These are phyloP conservation scores for Verticillium tricorpus DNA, from an alignment of 2,329 filamentous ascomycete genomes.

Conservation along the genomic window DNA sequence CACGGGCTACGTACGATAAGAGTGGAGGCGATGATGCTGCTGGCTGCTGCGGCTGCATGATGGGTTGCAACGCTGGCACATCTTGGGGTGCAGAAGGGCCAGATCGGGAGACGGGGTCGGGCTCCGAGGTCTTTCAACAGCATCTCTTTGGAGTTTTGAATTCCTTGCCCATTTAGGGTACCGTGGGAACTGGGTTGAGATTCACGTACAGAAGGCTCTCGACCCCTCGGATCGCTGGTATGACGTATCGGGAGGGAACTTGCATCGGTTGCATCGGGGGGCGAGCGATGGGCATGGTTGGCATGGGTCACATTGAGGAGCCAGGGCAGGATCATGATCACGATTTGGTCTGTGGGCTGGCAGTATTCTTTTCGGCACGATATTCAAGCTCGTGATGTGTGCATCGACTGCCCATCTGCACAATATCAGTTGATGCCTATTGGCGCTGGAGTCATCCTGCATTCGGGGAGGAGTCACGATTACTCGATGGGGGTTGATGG, in stretches of 20 bases:
- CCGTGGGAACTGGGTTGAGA: not conserved
- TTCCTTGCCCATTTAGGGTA: not conserved
- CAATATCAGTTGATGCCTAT: too few relatives aligned
- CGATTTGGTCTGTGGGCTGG: not conserved
- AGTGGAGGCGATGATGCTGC: not conserved
- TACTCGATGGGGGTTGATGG: not conserved
- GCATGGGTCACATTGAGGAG: not conserved
- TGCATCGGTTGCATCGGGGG: not conserved
- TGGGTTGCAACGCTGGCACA: not conserved
- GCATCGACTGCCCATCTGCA: not conserved
- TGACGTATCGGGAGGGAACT: not conserved
- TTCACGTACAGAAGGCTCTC: not conserved
- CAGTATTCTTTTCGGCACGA: not conserved
- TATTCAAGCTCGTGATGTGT: not conserved
- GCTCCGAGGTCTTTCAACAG: not conserved
- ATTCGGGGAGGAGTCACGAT: not conserved
- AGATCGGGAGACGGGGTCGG: not conserved
- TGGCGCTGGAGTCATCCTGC: not conserved
- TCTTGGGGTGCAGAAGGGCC: not conserved
- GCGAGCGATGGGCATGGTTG: not conserved
- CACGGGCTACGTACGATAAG: not conserved
- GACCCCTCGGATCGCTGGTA: not conserved
- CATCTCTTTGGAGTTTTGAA: not conserved
- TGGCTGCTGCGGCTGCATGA: not conserved
- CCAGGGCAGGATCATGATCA: not conserved